phyloP scores from a whole-genome alignment of 2,329 filamentous ascomycete species.

The Aspergillus calidoustus region DNA sequence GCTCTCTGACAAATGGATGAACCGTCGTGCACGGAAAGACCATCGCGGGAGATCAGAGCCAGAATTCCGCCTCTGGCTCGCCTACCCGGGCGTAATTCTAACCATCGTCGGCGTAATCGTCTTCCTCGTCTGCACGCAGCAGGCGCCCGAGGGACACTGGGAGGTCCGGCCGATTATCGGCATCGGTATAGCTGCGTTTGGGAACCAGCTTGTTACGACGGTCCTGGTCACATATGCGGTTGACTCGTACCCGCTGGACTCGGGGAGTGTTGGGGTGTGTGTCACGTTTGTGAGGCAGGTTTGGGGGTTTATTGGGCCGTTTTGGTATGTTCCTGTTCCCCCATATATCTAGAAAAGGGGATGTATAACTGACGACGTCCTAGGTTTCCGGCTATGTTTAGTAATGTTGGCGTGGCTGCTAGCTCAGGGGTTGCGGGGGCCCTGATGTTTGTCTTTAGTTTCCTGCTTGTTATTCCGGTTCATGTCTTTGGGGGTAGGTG shows the following conservation, averaged over 20 bases:
- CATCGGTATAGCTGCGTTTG: conserved; percentile 56
- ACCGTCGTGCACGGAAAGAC: conserved; percentile 32
- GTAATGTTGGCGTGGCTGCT: conserved; percentile 39
- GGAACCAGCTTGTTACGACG: conserved; percentile 67
- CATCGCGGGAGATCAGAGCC: conserved; percentile 50
- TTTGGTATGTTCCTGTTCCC: conserved; percentile 37
- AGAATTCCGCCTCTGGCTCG: conserved; percentile 63
- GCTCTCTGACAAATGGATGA: conserved; percentile 63
- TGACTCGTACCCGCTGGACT: conserved; percentile 61
- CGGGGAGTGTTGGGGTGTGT: conserved; percentile 63
- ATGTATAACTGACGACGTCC: neutral
- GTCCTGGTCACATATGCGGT: conserved; percentile 65
- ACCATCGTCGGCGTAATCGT: conserved; percentile 62
- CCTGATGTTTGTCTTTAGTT: conserved; percentile 31
- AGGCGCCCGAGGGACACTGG: conserved; percentile 55
- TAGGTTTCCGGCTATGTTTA: conserved; percentile 43
- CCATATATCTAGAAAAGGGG: neutral
- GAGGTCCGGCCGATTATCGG: conserved; percentile 64
- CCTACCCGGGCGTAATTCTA: conserved; percentile 56
- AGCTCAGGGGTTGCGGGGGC: conserved; percentile 35
- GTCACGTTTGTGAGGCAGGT: conserved; percentile 59
- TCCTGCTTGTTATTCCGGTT: conserved; percentile 21
- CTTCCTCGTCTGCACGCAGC: conserved; percentile 60
- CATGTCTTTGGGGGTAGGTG: conserved; percentile 22
- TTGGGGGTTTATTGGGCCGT: conserved; percentile 45